Evolutionary conservation across 345 rosid genomes (phyloP), one percentile per base, ranked within the genome.

Genomic region (Corymbia maculata): DNA sequence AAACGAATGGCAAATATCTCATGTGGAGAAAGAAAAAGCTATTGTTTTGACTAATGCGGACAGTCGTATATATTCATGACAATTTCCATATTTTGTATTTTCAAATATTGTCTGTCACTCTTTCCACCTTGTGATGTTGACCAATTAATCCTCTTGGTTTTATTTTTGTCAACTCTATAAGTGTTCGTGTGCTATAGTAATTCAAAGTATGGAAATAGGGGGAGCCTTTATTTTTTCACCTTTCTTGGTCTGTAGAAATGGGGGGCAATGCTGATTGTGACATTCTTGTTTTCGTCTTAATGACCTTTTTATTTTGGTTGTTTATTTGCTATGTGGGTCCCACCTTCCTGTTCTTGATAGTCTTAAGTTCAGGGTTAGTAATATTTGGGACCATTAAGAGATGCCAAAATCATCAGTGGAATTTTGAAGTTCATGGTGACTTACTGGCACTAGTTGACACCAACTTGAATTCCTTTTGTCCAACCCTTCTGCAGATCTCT

Each of bases 401-500:
- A 75, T 75, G 24, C 49, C 49, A 75, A 75, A 75, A 75, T 75
- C 49, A 42, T 75, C 45, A 42, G 45, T 75, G 82, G 49, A 75
- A 44, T 75, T 75, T 75, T 21, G 26, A 5, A 75, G 49, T 75
- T 75, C 49, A 15, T 49, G 8, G 5, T 88, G 84, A 66, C 52
- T 82, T 24, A 52, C 28, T 16, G 1, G 75, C 47, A 24, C 53
- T 85, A n/a, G 84, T 32, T 85, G 52, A 30, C 24, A 32, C 51
- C 49, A 57, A 8, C 50, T n/a, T 52, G 85, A 24, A 82, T 49
- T 21, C 86, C 50, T 36, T 52, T 51, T 85, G 16, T 4, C 61
- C 2, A 10, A 85, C 44, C 13, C 42, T 79, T 70, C 13, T 66
- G 87, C 93, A 95, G 98, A 92, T 95, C 86, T 95, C 98, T 49